Conservation (phyloP, 164 flowering plant genomes). For the Piper longum region DNA sequence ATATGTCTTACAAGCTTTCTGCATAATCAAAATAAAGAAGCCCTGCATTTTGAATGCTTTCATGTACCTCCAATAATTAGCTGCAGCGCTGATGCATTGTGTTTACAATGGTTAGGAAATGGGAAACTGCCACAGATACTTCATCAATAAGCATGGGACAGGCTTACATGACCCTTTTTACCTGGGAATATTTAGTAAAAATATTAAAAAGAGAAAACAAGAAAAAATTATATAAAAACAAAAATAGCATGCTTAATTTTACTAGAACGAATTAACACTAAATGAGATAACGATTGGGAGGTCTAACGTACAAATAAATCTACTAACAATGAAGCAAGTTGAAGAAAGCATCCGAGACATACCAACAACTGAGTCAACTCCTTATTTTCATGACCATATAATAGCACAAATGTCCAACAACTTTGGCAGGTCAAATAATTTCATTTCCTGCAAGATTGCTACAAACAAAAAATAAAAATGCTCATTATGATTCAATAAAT, state of each 20-base stretch:
- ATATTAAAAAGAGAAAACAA: neutral
- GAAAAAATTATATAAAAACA: neutral
- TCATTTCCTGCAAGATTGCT: slow-evolving; percentile 91
- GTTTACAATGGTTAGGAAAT: slow-evolving; percentile 54
- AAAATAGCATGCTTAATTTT: neutral
- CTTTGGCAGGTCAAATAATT: slow-evolving; percentile 76
- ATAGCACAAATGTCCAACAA: slow-evolving; percentile 87
- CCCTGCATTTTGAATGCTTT: neutral
- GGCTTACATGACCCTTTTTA: slow-evolving; percentile 57
- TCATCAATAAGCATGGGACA: slow-evolving; percentile 56
- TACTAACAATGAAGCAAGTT: neutral
- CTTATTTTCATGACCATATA: slow-evolving; percentile 84
- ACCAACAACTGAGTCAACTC: slow-evolving; percentile 64
- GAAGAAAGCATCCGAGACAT: slow-evolving; percentile 10
- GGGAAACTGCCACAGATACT: slow-evolving; percentile 34
- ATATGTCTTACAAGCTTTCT: too few species aligned
- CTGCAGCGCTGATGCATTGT: slow-evolving; percentile 82
- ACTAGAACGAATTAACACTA: neutral
- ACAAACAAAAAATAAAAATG: slow-evolving; percentile 32
- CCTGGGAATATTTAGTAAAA: slow-evolving; percentile 24
- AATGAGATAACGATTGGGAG: neutral
- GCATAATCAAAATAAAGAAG: too few species aligned
- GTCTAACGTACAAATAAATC: neutral
- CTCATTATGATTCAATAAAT: neutral
- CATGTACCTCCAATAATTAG: slow-evolving; percentile 64